Percentiles rank a stretch among this genome's conserved stretches.
phyloP scores from a whole-genome alignment of 2,329 filamentous ascomycete genomes.

The Aspergillus phoenicis region DNA sequence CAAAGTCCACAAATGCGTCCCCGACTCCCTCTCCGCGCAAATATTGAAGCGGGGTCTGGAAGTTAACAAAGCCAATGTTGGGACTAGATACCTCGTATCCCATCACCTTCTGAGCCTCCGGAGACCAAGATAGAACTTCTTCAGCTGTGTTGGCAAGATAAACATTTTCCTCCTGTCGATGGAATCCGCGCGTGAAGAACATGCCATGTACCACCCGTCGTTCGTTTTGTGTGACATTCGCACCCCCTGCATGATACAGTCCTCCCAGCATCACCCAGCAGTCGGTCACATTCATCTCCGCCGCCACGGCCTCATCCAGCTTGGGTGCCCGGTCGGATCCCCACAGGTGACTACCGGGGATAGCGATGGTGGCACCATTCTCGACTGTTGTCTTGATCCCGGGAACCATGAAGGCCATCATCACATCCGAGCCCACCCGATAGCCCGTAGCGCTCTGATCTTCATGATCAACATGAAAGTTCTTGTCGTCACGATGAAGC shows the following conservation, averaged over 20 bases:
- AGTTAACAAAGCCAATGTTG: conserved; percentile 16
- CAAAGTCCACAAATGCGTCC: conserved; percentile 8
- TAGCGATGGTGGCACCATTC: conserved; percentile 15
- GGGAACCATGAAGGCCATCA: conserved; percentile 17
- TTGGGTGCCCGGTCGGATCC: conserved; percentile 11
- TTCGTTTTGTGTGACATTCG: conserved; percentile 10
- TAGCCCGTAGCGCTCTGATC: conserved; percentile 15
- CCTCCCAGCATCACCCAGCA: conserved; percentile 17
- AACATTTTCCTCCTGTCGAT: conserved; percentile 17
- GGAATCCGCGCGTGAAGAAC: conserved; percentile 16
- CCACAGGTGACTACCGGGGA: conserved; percentile 17
- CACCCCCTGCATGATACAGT: conserved; percentile 17
- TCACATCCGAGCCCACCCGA: conserved; percentile 13
- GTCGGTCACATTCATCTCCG: conserved; percentile 14
- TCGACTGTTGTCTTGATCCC: conserved; percentile 14
- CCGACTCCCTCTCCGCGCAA: conserved; percentile 1
- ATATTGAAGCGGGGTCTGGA: conserved; percentile 6
- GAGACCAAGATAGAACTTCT: conserved; percentile 16
- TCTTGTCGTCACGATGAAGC: conserved; percentile 19
- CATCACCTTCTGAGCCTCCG: conserved; percentile 14
- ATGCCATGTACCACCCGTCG: conserved; percentile 15
- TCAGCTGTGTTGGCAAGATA: conserved; percentile 14
- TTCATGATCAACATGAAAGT: conserved; percentile 17
- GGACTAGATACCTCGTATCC: conserved; percentile 17
- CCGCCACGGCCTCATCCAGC: conserved; percentile 5